Conservation (phyloP, 1,284 basidiomycete species). For the Puccinia triticina region DNA sequence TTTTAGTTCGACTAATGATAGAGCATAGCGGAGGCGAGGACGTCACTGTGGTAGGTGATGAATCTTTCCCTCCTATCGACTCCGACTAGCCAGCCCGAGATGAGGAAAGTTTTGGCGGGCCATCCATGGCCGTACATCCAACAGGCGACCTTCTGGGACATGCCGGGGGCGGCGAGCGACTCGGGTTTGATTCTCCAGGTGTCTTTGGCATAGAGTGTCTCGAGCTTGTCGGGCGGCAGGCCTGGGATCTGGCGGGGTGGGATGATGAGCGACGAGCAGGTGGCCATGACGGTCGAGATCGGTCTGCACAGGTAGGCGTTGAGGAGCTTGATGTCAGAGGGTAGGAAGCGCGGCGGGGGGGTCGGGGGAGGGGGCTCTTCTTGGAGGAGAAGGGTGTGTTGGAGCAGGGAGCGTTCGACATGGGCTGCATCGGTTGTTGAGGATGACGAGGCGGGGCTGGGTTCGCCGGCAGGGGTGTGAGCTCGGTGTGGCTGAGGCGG, state of each 20-base stretch:
- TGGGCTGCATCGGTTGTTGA: background rate
- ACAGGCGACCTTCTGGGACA: background rate
- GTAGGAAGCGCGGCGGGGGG: slow-evolving; percentile 8
- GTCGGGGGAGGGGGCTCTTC: background rate
- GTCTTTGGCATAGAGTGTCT: background rate
- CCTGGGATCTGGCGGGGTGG: slow-evolving; percentile 1
- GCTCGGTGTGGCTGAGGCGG: background rate
- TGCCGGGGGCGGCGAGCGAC: background rate
- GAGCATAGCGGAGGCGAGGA: background rate
- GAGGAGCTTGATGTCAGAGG: slow-evolving; percentile 17
- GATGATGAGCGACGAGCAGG: slow-evolving; percentile 39
- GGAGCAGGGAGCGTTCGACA: slow-evolving; percentile 6
- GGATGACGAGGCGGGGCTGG: background rate
- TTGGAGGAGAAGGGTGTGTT: slow-evolving; percentile 1
- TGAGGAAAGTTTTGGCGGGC: slow-evolving; percentile 27
- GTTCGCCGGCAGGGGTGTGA: too few species aligned
- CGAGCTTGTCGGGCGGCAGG: slow-evolving; percentile 15
- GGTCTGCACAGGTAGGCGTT: slow-evolving; percentile 31
- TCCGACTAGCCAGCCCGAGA: slow-evolving; percentile 42
- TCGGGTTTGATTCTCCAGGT: slow-evolving; percentile 29
- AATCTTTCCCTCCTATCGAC: slow-evolving; percentile 40
- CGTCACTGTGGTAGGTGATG: slow-evolving; percentile 27
- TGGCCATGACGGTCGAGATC: slow-evolving; percentile 17
- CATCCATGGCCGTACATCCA: slow-evolving; percentile 38
- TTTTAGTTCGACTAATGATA: too few species aligned